These are phyloP conservation scores for Fistulifera pelliculosa DNA, from an alignment of 108 stramenopile genomes.

Conservation along the genomic window DNA sequence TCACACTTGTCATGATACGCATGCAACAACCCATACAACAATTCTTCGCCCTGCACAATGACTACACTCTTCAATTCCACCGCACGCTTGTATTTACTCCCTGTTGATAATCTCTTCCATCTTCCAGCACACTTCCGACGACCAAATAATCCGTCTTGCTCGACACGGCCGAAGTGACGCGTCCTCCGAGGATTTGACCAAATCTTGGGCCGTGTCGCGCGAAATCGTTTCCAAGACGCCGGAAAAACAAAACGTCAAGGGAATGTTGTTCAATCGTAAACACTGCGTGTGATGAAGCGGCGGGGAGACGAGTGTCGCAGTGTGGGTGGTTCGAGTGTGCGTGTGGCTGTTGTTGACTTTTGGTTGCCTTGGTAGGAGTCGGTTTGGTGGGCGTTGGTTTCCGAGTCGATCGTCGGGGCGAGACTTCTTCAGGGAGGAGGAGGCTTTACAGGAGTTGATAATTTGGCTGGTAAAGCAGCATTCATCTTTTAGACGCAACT, in stretches of 20 bases:
- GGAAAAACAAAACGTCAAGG: conserved; percentile 69
- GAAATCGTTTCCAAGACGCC: conserved; percentile 44
- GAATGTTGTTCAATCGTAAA: conserved; percentile 16
- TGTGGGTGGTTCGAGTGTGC: conserved; percentile 13
- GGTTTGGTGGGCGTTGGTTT: neutral
- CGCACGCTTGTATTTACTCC: conserved; percentile 73
- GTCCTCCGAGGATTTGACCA: conserved; percentile 75
- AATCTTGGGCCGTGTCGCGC: conserved; percentile 60
- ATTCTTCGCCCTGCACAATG: conserved; percentile 38
- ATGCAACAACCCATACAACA: conserved; percentile 50
- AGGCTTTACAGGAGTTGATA: conserved; percentile 3
- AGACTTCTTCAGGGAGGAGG: neutral
- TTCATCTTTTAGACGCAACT: neutral
- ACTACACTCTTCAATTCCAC: conserved; percentile 30
- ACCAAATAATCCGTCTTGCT: conserved; percentile 86
- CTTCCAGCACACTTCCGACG: conserved; percentile 78
- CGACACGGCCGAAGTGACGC: conserved; percentile 64
- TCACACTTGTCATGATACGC: conserved; percentile 44
- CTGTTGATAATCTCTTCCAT: conserved; percentile 74
- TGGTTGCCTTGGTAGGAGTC: neutral
- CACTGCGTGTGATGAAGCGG: conserved; percentile 11
- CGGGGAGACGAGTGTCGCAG: conserved; percentile 13
- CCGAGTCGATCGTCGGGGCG: neutral
- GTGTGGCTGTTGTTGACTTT: neutral
- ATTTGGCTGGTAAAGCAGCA: neutral